Conservation (phyloP, 768 basidiomycete genomes). For the Phanerochaete carnosa region DNA sequence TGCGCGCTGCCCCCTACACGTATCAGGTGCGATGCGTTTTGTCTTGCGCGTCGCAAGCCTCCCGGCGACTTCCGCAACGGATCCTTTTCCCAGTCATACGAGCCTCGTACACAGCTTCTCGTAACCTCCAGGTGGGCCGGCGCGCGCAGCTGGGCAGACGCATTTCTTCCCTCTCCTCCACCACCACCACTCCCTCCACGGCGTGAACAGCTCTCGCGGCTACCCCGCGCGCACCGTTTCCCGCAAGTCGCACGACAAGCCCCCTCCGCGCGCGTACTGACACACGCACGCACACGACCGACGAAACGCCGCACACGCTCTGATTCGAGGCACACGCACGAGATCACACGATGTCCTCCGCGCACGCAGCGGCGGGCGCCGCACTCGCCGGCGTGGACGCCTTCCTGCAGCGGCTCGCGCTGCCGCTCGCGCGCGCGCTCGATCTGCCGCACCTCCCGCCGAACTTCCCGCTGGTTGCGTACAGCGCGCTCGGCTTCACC, state of each 20-base stretch:
- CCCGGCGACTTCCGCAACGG: conserved; percentile 2
- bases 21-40: neutral
- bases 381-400: conserved; percentile 15
- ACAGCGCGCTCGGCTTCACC: conserved; percentile 55
- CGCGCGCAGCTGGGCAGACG: neutral
- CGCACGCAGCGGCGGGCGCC: neutral
- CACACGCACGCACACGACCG: neutral
- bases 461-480: conserved; percentile 51
- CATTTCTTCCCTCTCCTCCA: neutral
- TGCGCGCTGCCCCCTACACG: neutral
- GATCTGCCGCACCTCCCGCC: conserved; percentile 54
- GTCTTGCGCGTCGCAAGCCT: neutral
- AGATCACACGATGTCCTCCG: neutral
- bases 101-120: conserved; percentile 4
- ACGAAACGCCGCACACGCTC: neutral
- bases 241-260: neutral
- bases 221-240: neutral
- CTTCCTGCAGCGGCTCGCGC: conserved; percentile 15
- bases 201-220: neutral
- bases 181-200: neutral
- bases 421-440: conserved; percentile 28
- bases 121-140: neutral
- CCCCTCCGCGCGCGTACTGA: neutral
- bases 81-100: conserved; percentile 4
- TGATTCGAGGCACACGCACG: neutral